A percentile compares a stretch with the other conserved stretches of the same genome.
Evolutionary conservation across 495 filamentous ascomycete species (phyloP).

Genomic region (Talaromyces trachyspermus): DNA sequence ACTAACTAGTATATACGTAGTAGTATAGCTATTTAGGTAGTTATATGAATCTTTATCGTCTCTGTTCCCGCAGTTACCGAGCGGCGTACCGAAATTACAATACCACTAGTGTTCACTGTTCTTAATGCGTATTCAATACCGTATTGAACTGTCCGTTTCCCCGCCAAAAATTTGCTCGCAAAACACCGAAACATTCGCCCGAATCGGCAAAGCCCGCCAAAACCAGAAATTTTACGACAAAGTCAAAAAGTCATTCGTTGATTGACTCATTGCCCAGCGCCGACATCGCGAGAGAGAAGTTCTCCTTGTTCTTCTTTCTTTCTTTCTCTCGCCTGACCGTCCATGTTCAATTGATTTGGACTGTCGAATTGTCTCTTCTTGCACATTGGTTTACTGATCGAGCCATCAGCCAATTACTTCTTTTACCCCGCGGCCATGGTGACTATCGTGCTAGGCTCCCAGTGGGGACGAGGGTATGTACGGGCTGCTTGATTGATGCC

Average conservation of each 20-base stretch:
- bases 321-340: conserved; percentile 7
- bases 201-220: conserved; percentile 10
- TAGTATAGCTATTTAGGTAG: too few species aligned
- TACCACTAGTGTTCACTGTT: too few species aligned
- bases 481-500: too few species aligned
- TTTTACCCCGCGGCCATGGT: conserved; percentile 35
- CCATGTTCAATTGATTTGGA: too few species aligned
- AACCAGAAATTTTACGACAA: background rate
- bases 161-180: conserved; percentile 8
- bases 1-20: too few species aligned
- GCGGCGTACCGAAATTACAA: too few species aligned
- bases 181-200: conserved; percentile 8
- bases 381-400: too few species aligned
- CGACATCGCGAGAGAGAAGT: background rate
- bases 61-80: too few species aligned
- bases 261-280: conserved; percentile 1
- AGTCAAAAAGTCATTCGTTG: background rate
- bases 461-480: conserved; percentile 64
- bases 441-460: conserved; percentile 55
- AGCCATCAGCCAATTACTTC: too few species aligned
- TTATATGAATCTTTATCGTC: too few species aligned
- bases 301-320: background rate
- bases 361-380: too few species aligned
- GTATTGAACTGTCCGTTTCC: conserved; percentile 7
- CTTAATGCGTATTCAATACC: too few species aligned